phyloP scores from a whole-genome alignment of 495 filamentous ascomycete species.

The Thermochaetoides thermophila region DNA sequence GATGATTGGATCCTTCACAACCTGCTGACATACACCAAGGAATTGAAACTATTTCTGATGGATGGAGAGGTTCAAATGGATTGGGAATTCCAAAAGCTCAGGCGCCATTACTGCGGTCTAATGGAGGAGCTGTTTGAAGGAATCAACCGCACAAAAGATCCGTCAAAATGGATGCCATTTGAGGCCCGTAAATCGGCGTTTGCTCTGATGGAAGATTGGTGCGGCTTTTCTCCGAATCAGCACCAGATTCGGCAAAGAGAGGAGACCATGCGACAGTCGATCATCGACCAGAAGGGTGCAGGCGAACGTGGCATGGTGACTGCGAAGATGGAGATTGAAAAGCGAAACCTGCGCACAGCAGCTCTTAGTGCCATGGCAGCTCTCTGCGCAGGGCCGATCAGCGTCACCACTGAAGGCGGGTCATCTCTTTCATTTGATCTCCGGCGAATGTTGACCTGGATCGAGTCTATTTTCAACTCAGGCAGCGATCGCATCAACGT shows the following conservation, averaged over 20 bases:
- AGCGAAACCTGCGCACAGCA: constrained; percentile 75
- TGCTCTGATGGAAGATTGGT: constrained; percentile 97
- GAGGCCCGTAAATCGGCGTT: constrained; percentile 88
- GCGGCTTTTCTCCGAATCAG: constrained; percentile 90
- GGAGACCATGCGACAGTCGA: constrained; percentile 71
- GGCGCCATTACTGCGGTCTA: constrained; percentile 85
- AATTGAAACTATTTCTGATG: constrained; percentile 83
- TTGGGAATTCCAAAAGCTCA: constrained; percentile 86
- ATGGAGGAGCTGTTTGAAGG: constrained; percentile 87
- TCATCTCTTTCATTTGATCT: constrained; percentile 80
- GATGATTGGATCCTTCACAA: constrained; percentile 91
- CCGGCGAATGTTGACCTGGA: constrained; percentile 81
- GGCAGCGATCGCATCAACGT: constrained; percentile 77
- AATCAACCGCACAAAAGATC: constrained; percentile 73
- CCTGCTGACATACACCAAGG: constrained; percentile 77
- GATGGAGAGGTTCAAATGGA: constrained; percentile 90
- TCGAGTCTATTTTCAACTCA: constrained; percentile 83
- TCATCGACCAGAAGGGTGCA: constrained; percentile 46
- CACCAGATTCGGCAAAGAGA: constrained; percentile 66
- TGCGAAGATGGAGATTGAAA: constrained; percentile 92
- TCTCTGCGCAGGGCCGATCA: constrained; percentile 82
- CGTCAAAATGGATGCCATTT: constrained; percentile 87
- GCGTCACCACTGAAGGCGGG: constrained; percentile 70
- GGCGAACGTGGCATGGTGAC: constrained; percentile 60
- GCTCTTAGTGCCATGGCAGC: constrained; percentile 92